phyloP scores from a whole-genome alignment of 139 green algal genomes.

The Tetradesmus obliquus region DNA sequence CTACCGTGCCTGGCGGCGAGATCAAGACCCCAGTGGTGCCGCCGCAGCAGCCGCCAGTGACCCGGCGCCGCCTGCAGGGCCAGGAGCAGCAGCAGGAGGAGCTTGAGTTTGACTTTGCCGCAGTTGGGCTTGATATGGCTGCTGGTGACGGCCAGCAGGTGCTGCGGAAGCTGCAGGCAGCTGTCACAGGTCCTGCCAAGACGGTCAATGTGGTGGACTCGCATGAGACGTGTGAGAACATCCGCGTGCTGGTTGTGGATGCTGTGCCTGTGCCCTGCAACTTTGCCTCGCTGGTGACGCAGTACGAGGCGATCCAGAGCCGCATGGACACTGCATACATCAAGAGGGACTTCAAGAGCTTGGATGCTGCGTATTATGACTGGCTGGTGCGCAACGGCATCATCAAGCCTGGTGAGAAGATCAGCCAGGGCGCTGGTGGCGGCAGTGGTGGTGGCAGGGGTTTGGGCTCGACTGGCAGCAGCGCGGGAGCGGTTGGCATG shows the following conservation, averaged over 20 bases:
- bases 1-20: neutral
- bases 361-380: slow-evolving; percentile 21
- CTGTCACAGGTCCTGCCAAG: neutral
- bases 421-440: neutral
- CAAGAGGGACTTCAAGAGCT: neutral
- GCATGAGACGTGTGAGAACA: slow-evolving; percentile 44
- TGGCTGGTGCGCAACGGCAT: slow-evolving; percentile 16
- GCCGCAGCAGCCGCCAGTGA: neutral
- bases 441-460: neutral
- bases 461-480: neutral
- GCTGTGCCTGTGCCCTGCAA: slow-evolving; percentile 33
- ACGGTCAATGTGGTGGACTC: neutral
- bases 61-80: neutral
- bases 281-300: slow-evolving; percentile 14
- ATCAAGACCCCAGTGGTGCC: neutral
- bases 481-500: neutral
- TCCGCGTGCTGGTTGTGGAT: slow-evolving; percentile 28
- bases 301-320: neutral
- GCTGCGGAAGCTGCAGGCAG: neutral
- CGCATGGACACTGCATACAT: neutral
- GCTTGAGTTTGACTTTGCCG: neutral
- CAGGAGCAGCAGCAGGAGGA: neutral
- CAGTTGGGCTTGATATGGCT: neutral
- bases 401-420: neutral
- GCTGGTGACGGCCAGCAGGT: neutral